Evolutionary conservation across 768 basidiomycete genomes (phyloP).

Genomic region (Agaricus sinodeliciosus): DNA sequence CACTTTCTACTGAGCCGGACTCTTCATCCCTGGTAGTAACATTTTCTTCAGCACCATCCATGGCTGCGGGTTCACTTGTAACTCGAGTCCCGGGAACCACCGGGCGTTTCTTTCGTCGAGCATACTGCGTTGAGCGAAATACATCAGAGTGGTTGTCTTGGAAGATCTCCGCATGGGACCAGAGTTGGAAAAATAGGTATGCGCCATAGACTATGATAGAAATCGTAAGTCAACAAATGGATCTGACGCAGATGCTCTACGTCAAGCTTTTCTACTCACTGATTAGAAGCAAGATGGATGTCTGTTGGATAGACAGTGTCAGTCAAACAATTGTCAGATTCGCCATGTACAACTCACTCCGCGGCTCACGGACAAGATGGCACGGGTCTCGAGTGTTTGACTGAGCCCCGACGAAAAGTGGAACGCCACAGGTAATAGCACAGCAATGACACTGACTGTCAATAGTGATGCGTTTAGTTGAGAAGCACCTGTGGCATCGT

Average conservation of each 20-base stretch:
- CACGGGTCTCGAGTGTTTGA: conserved; percentile 24
- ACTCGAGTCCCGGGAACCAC: not conserved
- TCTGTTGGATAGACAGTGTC: conserved; percentile 28
- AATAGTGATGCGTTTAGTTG: conserved; percentile 74
- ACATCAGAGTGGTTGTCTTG: conserved; percentile 36
- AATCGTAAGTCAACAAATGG: conserved; percentile 14
- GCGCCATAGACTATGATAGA: conserved; percentile 62
- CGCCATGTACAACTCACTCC: conserved; percentile 44
- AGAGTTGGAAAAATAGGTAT: conserved; percentile 78
- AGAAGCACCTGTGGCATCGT: conserved; percentile 33
- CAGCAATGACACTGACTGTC: conserved; percentile 72
- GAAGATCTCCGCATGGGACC: conserved; percentile 69
- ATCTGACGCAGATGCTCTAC: not conserved
- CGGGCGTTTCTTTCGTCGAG: conserved; percentile 21
- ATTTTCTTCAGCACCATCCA: not conserved
- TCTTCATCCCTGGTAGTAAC: not conserved
- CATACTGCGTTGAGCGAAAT: conserved; percentile 28
- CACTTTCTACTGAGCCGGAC: conserved; percentile 25
- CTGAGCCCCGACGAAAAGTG: conserved; percentile 40
- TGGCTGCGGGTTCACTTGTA: not conserved
- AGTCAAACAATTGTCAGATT: not conserved
- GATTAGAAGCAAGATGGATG: conserved; percentile 70
- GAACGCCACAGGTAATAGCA: conserved; percentile 77
- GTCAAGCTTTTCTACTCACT: conserved; percentile 35
- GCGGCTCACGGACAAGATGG: conserved; percentile 64